phyloP scores from a whole-genome alignment of 352 stramenopile genomes.

The Globisporangium okanoganense region DNA sequence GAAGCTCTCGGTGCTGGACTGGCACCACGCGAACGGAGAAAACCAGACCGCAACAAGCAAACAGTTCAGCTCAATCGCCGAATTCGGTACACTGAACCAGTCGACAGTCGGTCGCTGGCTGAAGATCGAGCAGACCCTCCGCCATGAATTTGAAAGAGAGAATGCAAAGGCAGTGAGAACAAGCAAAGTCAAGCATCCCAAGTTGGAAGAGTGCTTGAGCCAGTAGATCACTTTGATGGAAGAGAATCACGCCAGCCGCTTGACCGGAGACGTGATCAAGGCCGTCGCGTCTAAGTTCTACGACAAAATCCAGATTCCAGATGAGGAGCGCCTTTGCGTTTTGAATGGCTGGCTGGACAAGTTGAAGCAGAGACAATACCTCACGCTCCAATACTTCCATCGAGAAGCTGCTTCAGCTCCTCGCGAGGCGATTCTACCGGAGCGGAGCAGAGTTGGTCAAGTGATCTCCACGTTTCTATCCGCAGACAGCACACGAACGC shows the following conservation, averaged over 20 bases:
- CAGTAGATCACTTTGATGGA: background rate
- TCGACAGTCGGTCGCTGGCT: background rate
- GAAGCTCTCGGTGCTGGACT: background rate
- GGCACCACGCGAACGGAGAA: background rate
- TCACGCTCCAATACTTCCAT: background rate
- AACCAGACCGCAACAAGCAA: constrained; percentile 1
- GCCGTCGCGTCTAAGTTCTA: background rate
- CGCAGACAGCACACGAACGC: background rate
- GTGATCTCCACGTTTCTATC: background rate
- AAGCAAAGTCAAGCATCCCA: background rate
- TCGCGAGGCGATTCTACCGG: background rate
- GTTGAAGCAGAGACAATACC: background rate
- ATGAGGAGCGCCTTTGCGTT: background rate
- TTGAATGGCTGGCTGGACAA: background rate
- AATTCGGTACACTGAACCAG: background rate
- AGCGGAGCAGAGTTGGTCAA: background rate
- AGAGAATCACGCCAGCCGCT: background rate
- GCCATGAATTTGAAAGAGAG: background rate
- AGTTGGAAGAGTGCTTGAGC: background rate
- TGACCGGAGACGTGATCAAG: background rate
- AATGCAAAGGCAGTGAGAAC: background rate
- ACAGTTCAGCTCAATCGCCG: background rate
- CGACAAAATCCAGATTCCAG: background rate
- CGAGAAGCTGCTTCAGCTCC: background rate
- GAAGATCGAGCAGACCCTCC: background rate